Evolutionary conservation across 2,329 filamentous ascomycete genomes (phyloP).

Genomic region (Aspergillus sp.): DNA sequence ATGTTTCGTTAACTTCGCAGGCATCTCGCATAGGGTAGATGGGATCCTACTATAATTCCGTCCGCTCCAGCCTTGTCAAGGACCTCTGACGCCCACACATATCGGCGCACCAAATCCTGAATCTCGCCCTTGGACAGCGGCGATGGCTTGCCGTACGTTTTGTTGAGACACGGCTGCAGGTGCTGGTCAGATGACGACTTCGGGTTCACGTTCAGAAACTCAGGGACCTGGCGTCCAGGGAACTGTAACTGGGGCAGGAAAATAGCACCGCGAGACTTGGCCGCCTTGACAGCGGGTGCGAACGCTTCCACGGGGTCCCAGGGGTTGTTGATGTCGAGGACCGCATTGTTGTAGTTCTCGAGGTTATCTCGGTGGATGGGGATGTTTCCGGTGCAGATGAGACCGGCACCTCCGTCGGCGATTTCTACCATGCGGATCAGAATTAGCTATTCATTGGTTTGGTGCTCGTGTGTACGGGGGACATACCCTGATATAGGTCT

Average conservation of each 20-base stretch:
- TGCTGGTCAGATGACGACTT: constrained; percentile 24
- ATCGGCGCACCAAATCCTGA: background rate
- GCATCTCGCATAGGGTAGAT: background rate
- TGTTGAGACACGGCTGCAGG: constrained; percentile 13
- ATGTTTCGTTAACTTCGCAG: background rate
- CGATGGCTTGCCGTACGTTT: background rate
- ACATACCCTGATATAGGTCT: constrained; percentile 18
- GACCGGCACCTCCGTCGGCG: constrained; percentile 20
- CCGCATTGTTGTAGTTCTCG: constrained; percentile 27
- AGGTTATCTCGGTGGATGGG: constrained; percentile 27
- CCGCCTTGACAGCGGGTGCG: constrained; percentile 20
- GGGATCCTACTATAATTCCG: background rate
- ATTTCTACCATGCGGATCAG: background rate
- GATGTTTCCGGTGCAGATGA: constrained; percentile 29
- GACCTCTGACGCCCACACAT: background rate
- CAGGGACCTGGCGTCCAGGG: constrained; percentile 24
- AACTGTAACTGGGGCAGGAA: constrained; percentile 25
- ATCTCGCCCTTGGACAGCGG: background rate
- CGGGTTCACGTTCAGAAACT: constrained; percentile 22
- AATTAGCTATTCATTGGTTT: background rate
- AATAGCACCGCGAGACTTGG: constrained; percentile 23
- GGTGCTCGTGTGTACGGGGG: background rate
- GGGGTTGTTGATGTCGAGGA: constrained; percentile 25
- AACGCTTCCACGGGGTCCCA: constrained; percentile 24
- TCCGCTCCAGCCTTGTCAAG: background rate